Evolutionary conservation across 441 rosid genomes (phyloP).

Genomic region (Populus hybrid): DNA sequence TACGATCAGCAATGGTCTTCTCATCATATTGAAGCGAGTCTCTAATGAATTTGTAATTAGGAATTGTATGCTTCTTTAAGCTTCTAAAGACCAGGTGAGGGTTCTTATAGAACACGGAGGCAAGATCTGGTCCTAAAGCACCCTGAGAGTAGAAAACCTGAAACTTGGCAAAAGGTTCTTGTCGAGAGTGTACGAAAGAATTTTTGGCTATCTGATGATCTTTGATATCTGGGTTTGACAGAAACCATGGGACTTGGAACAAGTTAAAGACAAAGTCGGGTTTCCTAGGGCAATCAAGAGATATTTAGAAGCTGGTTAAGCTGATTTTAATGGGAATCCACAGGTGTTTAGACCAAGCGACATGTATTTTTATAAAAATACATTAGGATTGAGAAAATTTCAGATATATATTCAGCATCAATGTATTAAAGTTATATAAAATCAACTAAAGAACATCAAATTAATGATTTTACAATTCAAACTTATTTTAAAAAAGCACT

Average conservation of each 20-base stretch:
- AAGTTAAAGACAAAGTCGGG: neutral
- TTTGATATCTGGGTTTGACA: neutral
- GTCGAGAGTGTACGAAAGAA: neutral
- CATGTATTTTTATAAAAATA: no score
- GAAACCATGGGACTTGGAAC: neutral
- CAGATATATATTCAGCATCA: no score
- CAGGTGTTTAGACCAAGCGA: neutral
- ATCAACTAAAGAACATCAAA: no score
- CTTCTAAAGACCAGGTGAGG: neutral
- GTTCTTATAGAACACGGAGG: neutral
- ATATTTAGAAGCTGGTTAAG: neutral
- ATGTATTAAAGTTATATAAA: no score
- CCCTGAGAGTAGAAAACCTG: neutral
- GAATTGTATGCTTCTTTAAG: slow-evolving; percentile 12
- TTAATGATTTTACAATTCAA: no score
- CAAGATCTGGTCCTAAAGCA: neutral
- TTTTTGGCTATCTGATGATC: neutral
- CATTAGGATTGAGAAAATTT: no score
- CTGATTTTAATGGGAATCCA: neutral
- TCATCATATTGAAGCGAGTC: slow-evolving; percentile 15
- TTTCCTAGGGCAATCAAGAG: neutral
- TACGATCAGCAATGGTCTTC: slow-evolving; percentile 7
- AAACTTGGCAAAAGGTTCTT: neutral
- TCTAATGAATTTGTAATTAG: slow-evolving; percentile 19
- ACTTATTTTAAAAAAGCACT: no score